These are phyloP conservation scores for Mucor plumbeus DNA, from an alignment of 371 early-diverging fungal genomes.

Conservation along the genomic window DNA sequence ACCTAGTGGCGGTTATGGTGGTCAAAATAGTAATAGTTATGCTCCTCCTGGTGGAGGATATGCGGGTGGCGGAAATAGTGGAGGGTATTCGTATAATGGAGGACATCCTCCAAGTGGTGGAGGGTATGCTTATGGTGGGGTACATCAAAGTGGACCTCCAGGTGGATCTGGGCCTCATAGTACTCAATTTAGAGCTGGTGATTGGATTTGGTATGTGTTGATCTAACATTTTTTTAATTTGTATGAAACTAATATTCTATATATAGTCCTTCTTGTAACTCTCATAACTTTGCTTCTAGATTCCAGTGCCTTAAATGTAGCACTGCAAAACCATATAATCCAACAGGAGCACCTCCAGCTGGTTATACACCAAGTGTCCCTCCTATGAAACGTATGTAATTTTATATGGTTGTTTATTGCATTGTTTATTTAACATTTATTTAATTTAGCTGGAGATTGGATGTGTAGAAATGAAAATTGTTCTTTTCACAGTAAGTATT, in stretches of 20 bases:
- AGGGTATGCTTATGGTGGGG: constrained; percentile 32
- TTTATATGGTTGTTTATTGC: neutral
- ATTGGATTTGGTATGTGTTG: constrained; percentile 62
- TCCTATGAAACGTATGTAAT: constrained; percentile 8
- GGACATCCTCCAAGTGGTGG: constrained; percentile 18
- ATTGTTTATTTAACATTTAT: neutral
- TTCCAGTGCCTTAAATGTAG: constrained; percentile 69
- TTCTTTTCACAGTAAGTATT: constrained; percentile 8
- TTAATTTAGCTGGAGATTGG: constrained; percentile 2
- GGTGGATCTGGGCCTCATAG: constrained; percentile 27
- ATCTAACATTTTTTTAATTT: neutral
- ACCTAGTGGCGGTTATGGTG: constrained; percentile 30
- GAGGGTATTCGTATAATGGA: constrained; percentile 33
- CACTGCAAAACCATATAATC: constrained; percentile 38
- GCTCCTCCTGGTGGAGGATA: constrained; percentile 27
- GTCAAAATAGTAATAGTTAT: constrained; percentile 12
- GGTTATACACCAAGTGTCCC: neutral
- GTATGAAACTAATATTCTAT: neutral
- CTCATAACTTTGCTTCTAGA: constrained; percentile 73
- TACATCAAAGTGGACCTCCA: constrained; percentile 30
- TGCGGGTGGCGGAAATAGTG: constrained; percentile 30
- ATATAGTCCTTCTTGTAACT: constrained; percentile 58
- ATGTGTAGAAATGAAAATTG: constrained; percentile 9
- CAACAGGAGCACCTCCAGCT: constrained; percentile 18
- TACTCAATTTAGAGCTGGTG: constrained; percentile 64